These are phyloP conservation scores for Plasmodium relictum DNA, from an alignment of 169 alveolate species.

Conservation along the genomic window DNA sequence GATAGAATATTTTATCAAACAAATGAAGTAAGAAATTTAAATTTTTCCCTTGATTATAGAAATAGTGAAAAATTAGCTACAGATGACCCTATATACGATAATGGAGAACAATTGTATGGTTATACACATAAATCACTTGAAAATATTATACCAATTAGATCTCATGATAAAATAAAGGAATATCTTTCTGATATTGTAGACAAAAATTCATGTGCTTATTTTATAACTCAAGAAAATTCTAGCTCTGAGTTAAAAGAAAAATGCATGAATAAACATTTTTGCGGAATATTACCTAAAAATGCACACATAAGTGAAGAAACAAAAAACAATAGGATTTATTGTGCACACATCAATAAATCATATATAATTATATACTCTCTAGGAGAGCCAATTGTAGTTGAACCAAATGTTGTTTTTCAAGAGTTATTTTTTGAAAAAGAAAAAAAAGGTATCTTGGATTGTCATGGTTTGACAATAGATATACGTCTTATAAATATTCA, in stretches of 20 bases:
- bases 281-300: conserved; percentile 25
- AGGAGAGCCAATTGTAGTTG: conserved; percentile 12
- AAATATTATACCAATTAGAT: background rate
- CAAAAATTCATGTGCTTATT: conserved; percentile 9
- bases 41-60: conserved; percentile 48
- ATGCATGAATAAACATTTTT: conserved; percentile 17
- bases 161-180: conserved; percentile 20
- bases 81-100: background rate
- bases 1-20: conserved; percentile 26
- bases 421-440: conserved; percentile 41
- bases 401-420: conserved; percentile 36
- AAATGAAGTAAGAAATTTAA: conserved; percentile 14
- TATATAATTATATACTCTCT: conserved; percentile 25
- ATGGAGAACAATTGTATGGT: conserved; percentile 48
- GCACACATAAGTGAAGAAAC: background rate
- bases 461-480: conserved; percentile 27
- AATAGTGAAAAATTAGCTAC: conserved; percentile 17
- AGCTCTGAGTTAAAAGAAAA: background rate
- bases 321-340: conserved; percentile 9
- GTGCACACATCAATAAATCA: conserved; percentile 18
- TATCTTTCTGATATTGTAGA: conserved; percentile 29
- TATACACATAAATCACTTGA: conserved; percentile 16
- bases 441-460: conserved; percentile 20
- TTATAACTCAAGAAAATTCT: background rate
- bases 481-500: background rate